Evolutionary conservation across 2,329 filamentous ascomycete species (phyloP), one percentile per base, ranked within the genome.

Genomic region (Neonectria sp.): DNA sequence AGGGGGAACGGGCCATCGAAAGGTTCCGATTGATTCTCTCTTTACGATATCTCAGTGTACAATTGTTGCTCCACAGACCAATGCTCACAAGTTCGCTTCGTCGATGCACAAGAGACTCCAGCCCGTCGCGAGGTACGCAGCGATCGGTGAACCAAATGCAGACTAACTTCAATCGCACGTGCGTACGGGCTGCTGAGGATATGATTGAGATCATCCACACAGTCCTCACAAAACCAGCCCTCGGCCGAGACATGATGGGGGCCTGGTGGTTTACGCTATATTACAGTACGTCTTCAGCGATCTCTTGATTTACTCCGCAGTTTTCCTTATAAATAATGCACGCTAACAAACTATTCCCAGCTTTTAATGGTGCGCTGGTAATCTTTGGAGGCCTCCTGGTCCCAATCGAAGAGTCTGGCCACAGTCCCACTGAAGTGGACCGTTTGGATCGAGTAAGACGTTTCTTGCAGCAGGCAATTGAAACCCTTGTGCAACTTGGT

Each of bases 21-120:
- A 78, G 73, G 7, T 81, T 85, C 45, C 78, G 79, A 3, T 76
- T 86, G 8, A 82, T 88, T 4, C 74, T 80, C 4, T 76, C 78
- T 0, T 57, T 80, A 2, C 63, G 79, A 15, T 78, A 80, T 52
- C 77, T 78, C 45, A 81, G 78, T 56, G 58, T 80, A 12, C 76
- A 73, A 13, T 72, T 81, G 1, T 70, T 81, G 1, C 73, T 76
- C 1, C 76, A 80, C 45, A 70, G 79, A 2, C 78, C 78, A 7
- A 63, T 63, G n/a, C 15, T 68, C 6, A 56, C 53, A 17, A 25
- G 53, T 12, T 53, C 59, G 6, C 51, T 66, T 25, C 13, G 3
- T 25, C 6, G 46, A 35, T 6, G 48, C 4, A 2, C 33, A 6
- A 27, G 6, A 29, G 43, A 52, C 6, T 27, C 60, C 46, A 48